Conservation (phyloP, 345 rosid species). For the Aquilaria malaccensis region DNA sequence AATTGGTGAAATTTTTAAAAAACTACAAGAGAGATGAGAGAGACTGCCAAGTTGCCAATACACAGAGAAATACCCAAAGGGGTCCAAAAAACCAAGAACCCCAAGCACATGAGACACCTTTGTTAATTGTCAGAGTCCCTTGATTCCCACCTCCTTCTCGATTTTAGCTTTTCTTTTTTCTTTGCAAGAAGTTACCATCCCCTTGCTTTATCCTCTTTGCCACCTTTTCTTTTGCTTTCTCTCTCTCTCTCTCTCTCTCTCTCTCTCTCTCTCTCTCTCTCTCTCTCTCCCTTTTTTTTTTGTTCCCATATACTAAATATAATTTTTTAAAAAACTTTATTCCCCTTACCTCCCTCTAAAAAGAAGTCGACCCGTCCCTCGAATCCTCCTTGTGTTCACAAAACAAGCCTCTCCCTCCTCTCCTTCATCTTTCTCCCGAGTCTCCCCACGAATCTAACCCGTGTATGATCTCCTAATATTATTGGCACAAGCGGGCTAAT, state of each 20-base stretch:
- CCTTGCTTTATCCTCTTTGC: slow-evolving; percentile 29
- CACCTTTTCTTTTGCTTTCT: slow-evolving; percentile 28
- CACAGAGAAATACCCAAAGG: no score
- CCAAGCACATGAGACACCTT: slow-evolving; percentile 40
- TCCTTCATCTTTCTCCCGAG: slow-evolving; percentile 14
- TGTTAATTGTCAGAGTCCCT: slow-evolving; percentile 41
- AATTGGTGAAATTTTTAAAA: slow-evolving; percentile 30
- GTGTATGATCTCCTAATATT: no score
- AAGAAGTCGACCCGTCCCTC: slow-evolving; percentile 44
- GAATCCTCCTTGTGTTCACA: slow-evolving; percentile 61
- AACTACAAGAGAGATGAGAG: no score
- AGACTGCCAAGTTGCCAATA: no score
- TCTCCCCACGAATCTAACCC: no score
- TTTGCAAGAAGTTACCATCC: slow-evolving; percentile 57
- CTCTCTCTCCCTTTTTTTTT: neutral
- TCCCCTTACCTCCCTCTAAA: slow-evolving; percentile 34
- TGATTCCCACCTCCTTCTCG: slow-evolving; percentile 17
- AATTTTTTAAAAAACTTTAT: slow-evolving; percentile 26
- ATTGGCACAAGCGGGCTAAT: no score
- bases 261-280: no score
- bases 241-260: slow-evolving; percentile 13
- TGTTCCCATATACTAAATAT: no score
- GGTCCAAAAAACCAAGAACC: slow-evolving; percentile 11
- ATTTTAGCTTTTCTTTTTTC: slow-evolving; percentile 18
- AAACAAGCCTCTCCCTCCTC: slow-evolving; percentile 34